Conservation (phyloP, 345 rosid genomes). For the Populus simonii region DNA sequence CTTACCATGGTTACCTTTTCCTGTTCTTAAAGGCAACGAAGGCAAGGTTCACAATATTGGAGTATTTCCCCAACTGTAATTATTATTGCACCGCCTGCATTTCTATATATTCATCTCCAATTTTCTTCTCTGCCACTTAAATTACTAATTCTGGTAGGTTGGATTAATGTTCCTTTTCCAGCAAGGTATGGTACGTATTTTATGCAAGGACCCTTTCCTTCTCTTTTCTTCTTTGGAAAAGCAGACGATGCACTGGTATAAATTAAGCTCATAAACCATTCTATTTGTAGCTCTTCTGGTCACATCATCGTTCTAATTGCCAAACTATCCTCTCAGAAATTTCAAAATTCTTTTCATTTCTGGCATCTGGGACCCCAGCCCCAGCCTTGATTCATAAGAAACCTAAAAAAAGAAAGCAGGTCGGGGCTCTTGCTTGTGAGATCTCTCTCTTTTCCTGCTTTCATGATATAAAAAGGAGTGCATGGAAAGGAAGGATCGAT, state of each 20-base stretch:
- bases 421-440: slow-evolving; percentile 6
- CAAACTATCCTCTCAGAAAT: neutral
- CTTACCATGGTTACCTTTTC: neutral
- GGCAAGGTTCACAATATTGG: too few species aligned
- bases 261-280: neutral
- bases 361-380: too few species aligned
- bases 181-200: neutral
- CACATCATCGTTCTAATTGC: slow-evolving; percentile 17
- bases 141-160: neutral
- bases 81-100: neutral
- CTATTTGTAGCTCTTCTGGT: slow-evolving; percentile 10
- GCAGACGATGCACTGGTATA: neutral
- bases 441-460: neutral
- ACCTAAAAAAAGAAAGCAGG: slow-evolving; percentile 22
- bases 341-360: neutral
- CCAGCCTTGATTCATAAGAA: slow-evolving; percentile 24
- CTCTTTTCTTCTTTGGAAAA: neutral
- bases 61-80: neutral
- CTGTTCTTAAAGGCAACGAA: neutral
- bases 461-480: neutral
- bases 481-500: neutral
- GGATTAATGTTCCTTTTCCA: slow-evolving; percentile 3
- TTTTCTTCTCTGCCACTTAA: neutral
- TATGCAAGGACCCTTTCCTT: neutral
- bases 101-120: neutral